Conservation (phyloP, 139 green algal genomes). For the Auxenochlorella pyrenoidosa region DNA sequence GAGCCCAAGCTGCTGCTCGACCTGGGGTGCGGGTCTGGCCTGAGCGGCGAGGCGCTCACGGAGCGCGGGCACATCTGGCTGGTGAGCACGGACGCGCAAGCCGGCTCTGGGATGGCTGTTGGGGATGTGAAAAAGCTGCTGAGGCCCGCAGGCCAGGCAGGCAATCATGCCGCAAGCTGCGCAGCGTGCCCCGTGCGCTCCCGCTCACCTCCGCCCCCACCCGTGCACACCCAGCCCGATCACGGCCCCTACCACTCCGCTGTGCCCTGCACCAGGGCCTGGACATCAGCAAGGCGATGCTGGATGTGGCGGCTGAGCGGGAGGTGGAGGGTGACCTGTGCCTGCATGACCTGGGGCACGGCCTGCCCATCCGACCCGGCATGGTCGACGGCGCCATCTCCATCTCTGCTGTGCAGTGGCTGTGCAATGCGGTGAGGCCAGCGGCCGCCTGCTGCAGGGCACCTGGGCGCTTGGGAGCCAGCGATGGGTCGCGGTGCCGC, state of each 20-base stretch:
- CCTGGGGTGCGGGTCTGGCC: constrained; percentile 94
- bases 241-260: too few relatives aligned
- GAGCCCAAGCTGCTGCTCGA: constrained; percentile 80
- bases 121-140: not conserved
- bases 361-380: constrained; percentile 82
- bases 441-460: not conserved
- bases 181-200: not conserved
- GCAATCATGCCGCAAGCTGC: too few relatives aligned
- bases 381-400: constrained; percentile 90
- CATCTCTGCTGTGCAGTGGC: constrained; percentile 66
- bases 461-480: too few relatives aligned
- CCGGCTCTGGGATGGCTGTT: not conserved
- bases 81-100: constrained; percentile 47
- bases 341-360: constrained; percentile 90
- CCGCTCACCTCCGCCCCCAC: not conserved
- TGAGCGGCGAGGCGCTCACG: constrained; percentile 77
- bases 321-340: constrained; percentile 56
- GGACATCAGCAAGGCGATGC: constrained; percentile 93
- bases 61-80: constrained; percentile 91
- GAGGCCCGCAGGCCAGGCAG: too few relatives aligned
- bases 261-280: constrained; percentile 57
- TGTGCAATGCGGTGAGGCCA: constrained; percentile 52
- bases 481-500: too few relatives aligned
- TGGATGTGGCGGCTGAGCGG: constrained; percentile 54
- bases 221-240: too few relatives aligned